phyloP scores from a whole-genome alignment of 495 filamentous ascomycete genomes.

The Tuber microsphaerosporum region DNA sequence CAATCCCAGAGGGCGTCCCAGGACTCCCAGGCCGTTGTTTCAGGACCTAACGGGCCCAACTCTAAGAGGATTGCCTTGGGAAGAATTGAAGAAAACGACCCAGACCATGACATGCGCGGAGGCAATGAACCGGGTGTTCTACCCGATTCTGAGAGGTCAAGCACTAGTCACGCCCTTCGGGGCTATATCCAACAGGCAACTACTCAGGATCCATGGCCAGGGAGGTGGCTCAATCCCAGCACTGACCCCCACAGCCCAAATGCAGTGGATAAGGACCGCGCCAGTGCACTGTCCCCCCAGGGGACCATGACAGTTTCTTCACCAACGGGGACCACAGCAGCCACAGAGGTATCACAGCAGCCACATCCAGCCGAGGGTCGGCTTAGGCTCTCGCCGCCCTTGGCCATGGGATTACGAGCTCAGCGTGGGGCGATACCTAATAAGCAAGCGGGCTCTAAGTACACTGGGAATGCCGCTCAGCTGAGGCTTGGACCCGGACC shows the following conservation, averaged over 20 bases:
- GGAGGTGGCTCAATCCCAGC: neutral
- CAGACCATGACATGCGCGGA: conserved; percentile 5
- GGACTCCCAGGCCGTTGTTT: neutral
- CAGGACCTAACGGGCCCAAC: neutral
- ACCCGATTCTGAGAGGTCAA: neutral
- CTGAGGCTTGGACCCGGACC: conserved; percentile 1
- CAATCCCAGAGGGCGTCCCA: neutral
- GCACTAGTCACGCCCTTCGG: neutral
- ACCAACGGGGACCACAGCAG: neutral
- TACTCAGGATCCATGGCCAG: conserved; percentile 2
- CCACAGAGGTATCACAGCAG: neutral
- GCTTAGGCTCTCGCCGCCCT: neutral
- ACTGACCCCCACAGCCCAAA: neutral
- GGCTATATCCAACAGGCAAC: neutral
- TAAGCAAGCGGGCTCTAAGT: conserved; percentile 1
- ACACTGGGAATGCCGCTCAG: neutral
- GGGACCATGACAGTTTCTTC: neutral
- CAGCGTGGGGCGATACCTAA: conserved; percentile 1
- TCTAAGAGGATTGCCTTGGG: neutral
- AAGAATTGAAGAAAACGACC: conserved; percentile 17
- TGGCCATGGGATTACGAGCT: neutral
- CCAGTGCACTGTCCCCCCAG: neutral
- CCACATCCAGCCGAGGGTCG: neutral
- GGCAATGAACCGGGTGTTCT: neutral
- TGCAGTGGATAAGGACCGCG: neutral